These are phyloP conservation scores for Paspalum vaginatum DNA, from an alignment of 176 grass and related monocot species.

Conservation along the genomic window DNA sequence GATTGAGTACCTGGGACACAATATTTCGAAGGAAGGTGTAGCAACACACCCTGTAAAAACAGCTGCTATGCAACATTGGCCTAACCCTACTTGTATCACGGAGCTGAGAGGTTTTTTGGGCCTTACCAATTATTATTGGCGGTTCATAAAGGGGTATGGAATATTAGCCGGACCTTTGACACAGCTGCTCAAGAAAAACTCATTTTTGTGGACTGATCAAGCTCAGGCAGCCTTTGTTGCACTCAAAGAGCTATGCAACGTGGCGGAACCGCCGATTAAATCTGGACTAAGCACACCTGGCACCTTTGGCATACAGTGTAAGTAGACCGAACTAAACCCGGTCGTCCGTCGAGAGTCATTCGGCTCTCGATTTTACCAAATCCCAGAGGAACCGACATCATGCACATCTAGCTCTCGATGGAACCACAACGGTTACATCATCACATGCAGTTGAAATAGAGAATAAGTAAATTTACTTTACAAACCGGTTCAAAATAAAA, in stretches of 20 bases:
- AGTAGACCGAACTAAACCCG: too few species aligned
- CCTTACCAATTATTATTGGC: neutral
- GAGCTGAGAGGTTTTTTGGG: neutral
- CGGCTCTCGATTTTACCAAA: too few species aligned
- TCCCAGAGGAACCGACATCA: too few species aligned
- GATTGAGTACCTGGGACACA: neutral
- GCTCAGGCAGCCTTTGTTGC: neutral
- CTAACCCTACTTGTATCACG: neutral
- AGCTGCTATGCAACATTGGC: neutral
- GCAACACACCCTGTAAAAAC: neutral
- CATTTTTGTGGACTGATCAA: neutral
- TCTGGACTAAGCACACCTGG: too few species aligned
- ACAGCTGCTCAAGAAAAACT: neutral
- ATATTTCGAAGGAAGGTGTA: neutral
- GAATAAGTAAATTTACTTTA: too few species aligned
- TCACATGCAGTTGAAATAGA: too few species aligned
- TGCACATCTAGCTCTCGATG: too few species aligned
- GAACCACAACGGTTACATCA: too few species aligned
- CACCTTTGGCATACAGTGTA: too few species aligned
- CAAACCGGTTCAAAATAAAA: too few species aligned
- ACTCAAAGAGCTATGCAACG: neutral
- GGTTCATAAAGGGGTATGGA: neutral
- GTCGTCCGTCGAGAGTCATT: too few species aligned
- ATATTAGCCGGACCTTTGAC: neutral
- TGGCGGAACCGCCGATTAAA: too few species aligned